Evolutionary conservation across 441 rosid genomes (phyloP).

Genomic region (Arabidopsis hybrid): DNA sequence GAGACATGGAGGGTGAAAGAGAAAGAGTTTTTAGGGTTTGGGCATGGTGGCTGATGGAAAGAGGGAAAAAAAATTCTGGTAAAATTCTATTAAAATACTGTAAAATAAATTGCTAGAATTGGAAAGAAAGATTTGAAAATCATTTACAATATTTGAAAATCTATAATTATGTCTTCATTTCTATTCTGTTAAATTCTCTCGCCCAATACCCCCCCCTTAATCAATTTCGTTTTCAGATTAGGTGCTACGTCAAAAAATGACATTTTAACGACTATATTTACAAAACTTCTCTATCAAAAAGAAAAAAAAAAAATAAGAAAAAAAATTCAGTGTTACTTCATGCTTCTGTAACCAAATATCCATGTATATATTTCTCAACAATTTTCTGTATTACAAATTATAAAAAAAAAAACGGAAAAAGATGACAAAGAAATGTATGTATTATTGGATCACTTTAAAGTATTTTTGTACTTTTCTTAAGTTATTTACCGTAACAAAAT

Average conservation of each 20-base stretch:
- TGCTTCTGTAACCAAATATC: constrained; percentile 3
- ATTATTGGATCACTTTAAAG: neutral
- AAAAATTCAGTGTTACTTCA: neutral
- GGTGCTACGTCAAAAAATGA: neutral
- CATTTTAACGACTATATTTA: neutral
- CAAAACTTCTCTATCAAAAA: neutral
- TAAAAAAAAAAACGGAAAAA: neutral
- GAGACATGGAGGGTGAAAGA: no score
- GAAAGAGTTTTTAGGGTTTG: no score
- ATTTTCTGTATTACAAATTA: constrained; percentile 12
- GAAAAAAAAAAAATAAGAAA: no score
- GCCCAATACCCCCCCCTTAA: no score
- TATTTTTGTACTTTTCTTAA: neutral
- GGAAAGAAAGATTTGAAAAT: no score
- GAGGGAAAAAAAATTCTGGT: no score
- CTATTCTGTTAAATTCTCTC: no score
- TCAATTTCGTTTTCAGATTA: neutral
- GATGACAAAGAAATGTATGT: neutral
- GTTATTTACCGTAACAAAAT: constrained; percentile 45
- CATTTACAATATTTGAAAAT: no score
- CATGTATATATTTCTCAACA: neutral
- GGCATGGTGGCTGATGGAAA: no score
- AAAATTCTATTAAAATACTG: no score
- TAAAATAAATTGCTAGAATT: no score
- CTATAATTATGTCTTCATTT: no score